Percentiles rank a stretch among this genome's conserved stretches.
These are phyloP conservation scores for Malbranchea cinnamomea DNA, from an alignment of 2,329 filamentous ascomycete genomes.

Conservation along the genomic window DNA sequence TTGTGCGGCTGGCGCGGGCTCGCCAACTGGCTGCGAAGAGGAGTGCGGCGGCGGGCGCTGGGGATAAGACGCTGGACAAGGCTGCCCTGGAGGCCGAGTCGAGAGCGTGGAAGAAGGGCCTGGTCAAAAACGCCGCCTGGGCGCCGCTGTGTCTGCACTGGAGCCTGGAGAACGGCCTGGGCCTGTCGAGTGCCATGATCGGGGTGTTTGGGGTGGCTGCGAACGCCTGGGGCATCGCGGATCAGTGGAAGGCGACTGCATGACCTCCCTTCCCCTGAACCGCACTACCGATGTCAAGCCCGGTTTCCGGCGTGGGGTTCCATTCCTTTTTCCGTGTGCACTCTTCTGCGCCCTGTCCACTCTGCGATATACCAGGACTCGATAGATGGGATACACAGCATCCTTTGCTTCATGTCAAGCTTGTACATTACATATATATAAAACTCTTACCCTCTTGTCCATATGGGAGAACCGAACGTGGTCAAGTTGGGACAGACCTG, in stretches of 20 bases:
- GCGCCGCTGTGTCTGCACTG: slow-evolving; percentile 74
- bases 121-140: slow-evolving; percentile 59
- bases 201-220: slow-evolving; percentile 43
- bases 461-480: too few species aligned
- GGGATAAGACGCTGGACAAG: slow-evolving; percentile 10
- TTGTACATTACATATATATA: too few species aligned
- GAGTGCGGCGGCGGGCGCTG: slow-evolving; percentile 17
- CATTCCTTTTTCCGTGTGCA: too few species aligned
- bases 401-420: too few species aligned
- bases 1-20: slow-evolving; percentile 46
- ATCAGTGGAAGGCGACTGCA: slow-evolving; percentile 30
- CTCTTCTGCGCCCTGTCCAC: too few species aligned
- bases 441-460: too few species aligned
- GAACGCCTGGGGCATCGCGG: slow-evolving; percentile 29
- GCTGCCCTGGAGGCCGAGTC: slow-evolving; percentile 25
- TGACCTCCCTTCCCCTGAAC: not conserved
- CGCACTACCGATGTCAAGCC: too few species aligned
- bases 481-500: too few species aligned
- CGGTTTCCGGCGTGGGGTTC: too few species aligned
- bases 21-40: slow-evolving; percentile 13
- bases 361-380: too few species aligned
- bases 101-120: slow-evolving; percentile 42
- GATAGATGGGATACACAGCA: too few species aligned
- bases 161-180: slow-evolving; percentile 52
- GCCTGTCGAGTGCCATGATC: slow-evolving; percentile 41